A percentile compares a stretch with the other conserved stretches of the same genome.
Conservation (phyloP, 2,329 filamentous ascomycete species). For the Microsporum ferrugineum region DNA sequence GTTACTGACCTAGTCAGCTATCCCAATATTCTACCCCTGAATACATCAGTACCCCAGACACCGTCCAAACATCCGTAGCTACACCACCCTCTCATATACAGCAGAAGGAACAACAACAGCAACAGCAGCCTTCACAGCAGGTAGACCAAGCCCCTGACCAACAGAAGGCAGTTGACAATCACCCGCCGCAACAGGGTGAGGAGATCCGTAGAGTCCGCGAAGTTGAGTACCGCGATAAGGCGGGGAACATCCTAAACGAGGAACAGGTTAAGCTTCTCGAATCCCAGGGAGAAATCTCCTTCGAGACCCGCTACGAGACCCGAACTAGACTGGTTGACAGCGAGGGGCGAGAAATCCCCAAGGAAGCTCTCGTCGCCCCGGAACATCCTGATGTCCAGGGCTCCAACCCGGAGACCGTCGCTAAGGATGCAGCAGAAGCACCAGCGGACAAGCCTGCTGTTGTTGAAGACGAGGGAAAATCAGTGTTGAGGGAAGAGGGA, state of each 20-base stretch:
- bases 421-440: constrained; percentile 23
- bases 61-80: constrained; percentile 11
- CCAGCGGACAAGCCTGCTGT: constrained; percentile 31
- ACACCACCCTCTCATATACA: constrained; percentile 10
- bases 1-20: constrained; percentile 22
- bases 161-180: constrained; percentile 18
- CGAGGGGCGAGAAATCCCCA: constrained; percentile 61
- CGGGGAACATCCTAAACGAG: constrained; percentile 76
- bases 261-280: constrained; percentile 67
- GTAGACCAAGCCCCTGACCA: background rate
- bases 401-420: constrained; percentile 45
- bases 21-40: constrained; percentile 29
- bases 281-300: constrained; percentile 76
- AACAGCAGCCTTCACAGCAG: background rate
- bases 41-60: constrained; percentile 7
- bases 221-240: constrained; percentile 87
- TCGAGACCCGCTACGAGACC: constrained; percentile 94
- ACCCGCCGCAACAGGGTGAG: constrained; percentile 17
- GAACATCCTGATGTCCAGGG: constrained; percentile 48
- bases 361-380: constrained; percentile 34
- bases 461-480: constrained; percentile 29
- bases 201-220: constrained; percentile 40
- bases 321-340: constrained; percentile 72
- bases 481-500: constrained; percentile 26
- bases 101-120: constrained; percentile 14